Evolutionary conservation across 2,329 filamentous ascomycete genomes (phyloP).

Genomic region (Paracorniculantispora psalliotae): DNA sequence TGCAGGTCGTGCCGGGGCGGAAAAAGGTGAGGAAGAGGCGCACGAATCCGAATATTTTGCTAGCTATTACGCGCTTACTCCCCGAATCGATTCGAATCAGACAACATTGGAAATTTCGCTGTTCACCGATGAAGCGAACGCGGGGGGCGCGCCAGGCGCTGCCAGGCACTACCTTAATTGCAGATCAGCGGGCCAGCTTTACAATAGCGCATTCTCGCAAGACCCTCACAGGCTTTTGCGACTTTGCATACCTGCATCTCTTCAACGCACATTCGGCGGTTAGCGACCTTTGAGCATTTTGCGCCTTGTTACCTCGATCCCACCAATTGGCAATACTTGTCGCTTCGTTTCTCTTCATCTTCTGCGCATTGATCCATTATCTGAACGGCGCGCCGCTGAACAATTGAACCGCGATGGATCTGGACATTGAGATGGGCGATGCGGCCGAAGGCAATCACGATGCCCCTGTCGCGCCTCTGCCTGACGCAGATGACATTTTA

Average conservation of each 20-base stretch:
- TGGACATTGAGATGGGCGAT: slow-evolving; percentile 68
- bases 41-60: no score
- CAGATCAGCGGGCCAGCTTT: not conserved
- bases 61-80: no score
- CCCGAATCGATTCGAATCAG: no score
- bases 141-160: not conserved
- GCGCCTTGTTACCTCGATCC: no score
- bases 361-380: not conserved
- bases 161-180: not conserved
- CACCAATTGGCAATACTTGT: not conserved
- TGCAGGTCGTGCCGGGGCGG: no score
- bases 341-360: not conserved
- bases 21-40: not conserved
- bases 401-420: slow-evolving; percentile 51
- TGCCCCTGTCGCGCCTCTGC: slow-evolving; percentile 22
- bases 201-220: not conserved
- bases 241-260: not conserved
- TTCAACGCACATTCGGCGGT: not conserved
- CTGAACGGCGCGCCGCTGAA: not conserved
- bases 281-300: not conserved
- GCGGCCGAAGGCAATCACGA: slow-evolving; percentile 36
- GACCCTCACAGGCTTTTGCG: not conserved
- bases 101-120: not conserved
- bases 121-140: not conserved
- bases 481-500: slow-evolving; percentile 32